Percentiles rank a stretch among this genome's conserved stretches.
phyloP scores from a whole-genome alignment of 805 yeast species.

The Pichia nanzhaoensis region DNA sequence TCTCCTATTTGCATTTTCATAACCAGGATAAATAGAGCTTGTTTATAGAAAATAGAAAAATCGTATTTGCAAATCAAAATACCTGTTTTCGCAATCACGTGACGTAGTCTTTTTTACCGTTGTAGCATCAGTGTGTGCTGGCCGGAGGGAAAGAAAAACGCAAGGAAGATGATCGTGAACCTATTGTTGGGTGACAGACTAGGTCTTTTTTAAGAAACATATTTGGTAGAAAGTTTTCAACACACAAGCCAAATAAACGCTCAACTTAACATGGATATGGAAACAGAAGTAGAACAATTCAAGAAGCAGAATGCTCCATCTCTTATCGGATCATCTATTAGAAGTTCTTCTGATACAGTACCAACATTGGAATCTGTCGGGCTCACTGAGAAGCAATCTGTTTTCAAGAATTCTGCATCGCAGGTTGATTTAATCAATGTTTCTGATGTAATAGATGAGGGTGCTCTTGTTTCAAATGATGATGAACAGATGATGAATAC shows the following conservation, averaged over 20 bases:
- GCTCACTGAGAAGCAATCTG: conserved; percentile 24
- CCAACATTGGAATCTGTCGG: conserved; percentile 11
- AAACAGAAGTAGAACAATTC: conserved; percentile 46
- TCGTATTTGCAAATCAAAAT: no score
- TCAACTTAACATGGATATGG: conserved; percentile 37
- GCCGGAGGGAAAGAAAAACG: not conserved
- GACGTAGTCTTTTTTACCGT: no score
- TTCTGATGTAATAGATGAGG: conserved; percentile 35
- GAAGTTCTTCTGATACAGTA: conserved; percentile 18
- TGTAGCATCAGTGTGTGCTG: not conserved
- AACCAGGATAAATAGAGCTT: no score
- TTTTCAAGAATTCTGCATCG: conserved; percentile 37
- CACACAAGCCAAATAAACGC: not conserved
- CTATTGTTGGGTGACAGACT: no score
- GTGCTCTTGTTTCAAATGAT: conserved; percentile 54
- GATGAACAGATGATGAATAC: conserved; percentile 45
- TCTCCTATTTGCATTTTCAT: no score
- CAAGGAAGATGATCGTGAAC: not conserved
- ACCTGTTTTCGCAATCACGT: no score
- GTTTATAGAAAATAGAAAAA: no score
- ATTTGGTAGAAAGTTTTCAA: no score
- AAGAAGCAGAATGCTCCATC: conserved; percentile 43
- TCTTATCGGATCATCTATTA: conserved; percentile 45
- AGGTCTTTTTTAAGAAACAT: not conserved
- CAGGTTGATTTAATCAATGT: conserved; percentile 24